Evolutionary conservation across 495 filamentous ascomycete genomes (phyloP).

Genomic region (Aspergillus sparsus): DNA sequence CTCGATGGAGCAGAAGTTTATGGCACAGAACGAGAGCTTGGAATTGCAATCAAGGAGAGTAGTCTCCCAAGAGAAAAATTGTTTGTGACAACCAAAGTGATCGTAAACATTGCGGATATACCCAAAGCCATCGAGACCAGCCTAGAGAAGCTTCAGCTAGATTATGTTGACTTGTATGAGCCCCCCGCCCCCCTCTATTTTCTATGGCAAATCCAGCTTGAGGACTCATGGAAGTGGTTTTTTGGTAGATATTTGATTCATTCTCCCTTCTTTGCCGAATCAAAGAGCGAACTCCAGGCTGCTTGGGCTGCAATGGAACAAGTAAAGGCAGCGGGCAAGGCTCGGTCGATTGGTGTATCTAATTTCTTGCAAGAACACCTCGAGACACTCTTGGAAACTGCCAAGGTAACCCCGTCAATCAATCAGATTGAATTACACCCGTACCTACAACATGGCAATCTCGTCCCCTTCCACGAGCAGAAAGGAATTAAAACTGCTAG

Average conservation of each 20-base stretch:
- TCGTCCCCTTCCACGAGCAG: conserved; percentile 64
- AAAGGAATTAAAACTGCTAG: conserved; percentile 69
- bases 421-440: conserved; percentile 93
- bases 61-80: conserved; percentile 66
- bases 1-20: conserved; percentile 85
- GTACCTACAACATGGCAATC: conserved; percentile 74
- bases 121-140: conserved; percentile 66
- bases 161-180: conserved; percentile 75
- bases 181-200: not conserved
- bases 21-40: conserved; percentile 76
- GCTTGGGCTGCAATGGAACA: conserved; percentile 79
- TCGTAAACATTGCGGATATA: conserved; percentile 59
- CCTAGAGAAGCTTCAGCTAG: conserved; percentile 70
- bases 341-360: conserved; percentile 79
- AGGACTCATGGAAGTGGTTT: not conserved
- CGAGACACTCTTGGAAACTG: conserved; percentile 65
- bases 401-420: conserved; percentile 63
- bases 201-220: not conserved
- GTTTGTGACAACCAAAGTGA: conserved; percentile 76
- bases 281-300: conserved; percentile 61
- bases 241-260: conserved; percentile 73
- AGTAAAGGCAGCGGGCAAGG: conserved; percentile 66
- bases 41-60: conserved; percentile 69
- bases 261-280: conserved; percentile 66
- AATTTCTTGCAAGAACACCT: conserved; percentile 74